Evolutionary conservation across 192 early-diverging fungal species (phyloP).

Genomic region (Funneliformis geosporum): DNA sequence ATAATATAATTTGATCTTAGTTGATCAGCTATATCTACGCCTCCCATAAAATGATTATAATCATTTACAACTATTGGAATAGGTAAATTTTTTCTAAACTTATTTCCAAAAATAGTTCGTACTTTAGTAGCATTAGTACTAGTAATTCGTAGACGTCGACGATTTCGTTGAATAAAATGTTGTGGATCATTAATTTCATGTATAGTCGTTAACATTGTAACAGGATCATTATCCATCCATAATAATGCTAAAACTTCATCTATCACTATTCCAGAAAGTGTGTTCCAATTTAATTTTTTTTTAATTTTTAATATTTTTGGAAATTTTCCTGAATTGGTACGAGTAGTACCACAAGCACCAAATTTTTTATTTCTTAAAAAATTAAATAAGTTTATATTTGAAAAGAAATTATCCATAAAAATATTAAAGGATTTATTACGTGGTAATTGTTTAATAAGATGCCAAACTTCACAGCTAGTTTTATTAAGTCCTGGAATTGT

Average conservation of each 20-base stretch:
- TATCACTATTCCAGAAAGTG: background rate
- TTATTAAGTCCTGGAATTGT: too few species aligned
- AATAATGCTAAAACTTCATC: background rate
- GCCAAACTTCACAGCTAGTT: too few species aligned
- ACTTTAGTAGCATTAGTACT: slow-evolving; percentile 23
- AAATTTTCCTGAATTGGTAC: slow-evolving; percentile 10
- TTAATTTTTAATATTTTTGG: slow-evolving; percentile 34
- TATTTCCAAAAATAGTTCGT: slow-evolving; percentile 8
- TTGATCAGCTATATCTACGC: slow-evolving; percentile 31
- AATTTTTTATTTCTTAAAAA: too few species aligned
- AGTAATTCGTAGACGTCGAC: slow-evolving; percentile 21
- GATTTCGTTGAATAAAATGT: background rate
- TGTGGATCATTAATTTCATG: slow-evolving; percentile 24
- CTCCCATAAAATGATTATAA: slow-evolving; percentile 31
- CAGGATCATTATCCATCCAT: slow-evolving; percentile 33
- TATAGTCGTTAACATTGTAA: slow-evolving; percentile 35
- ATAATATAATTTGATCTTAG: slow-evolving; percentile 17
- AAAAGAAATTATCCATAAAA: too few species aligned
- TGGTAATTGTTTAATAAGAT: too few species aligned
- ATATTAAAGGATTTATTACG: too few species aligned
- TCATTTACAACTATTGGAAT: slow-evolving; percentile 32
- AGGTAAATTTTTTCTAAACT: slow-evolving; percentile 12
- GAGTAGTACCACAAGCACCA: background rate
- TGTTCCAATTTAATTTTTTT: slow-evolving; percentile 1
- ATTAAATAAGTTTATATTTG: too few species aligned